Base-by-base conservation (phyloP, 345 rosid genomes). In the Acer campestre region DNA sequence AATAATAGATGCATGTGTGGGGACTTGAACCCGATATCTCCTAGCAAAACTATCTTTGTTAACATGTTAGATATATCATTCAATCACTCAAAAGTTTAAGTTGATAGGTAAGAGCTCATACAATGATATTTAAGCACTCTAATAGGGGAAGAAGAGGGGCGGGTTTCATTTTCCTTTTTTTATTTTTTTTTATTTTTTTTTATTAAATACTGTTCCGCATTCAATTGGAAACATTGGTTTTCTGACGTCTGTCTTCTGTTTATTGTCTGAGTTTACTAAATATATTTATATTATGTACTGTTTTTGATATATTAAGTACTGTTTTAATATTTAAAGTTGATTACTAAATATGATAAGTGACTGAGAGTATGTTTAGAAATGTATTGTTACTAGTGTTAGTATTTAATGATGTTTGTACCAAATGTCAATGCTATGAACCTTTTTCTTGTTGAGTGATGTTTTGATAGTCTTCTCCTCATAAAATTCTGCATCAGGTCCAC, bases 401-500 rank as follows among this genome's bases (percentile, higher is more conserved):
- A 10, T 35, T 11, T 35, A 38, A 20, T 38, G 51, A 38, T 18
- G 13, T 20, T 14, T 10, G 2, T 40, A 13, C 22, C 53, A 35
- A 40, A 7, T 7, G 38, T 61, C 22, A 73, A 9, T 70, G 20
- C 29, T 53, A 3, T 14, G 9, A 42, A 40, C 12, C 6, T 56
- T 58, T 65, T 11, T 73, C 6, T 64, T 23, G 38, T 64, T n/a
- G 44, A n/a, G 17, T 16, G 62, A 74, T 51, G 7, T 65, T 68
- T 38, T 65, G 13, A 59, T 22, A 20, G 22, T 61, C 70, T 13
- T 51, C 68, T 70, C 27, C 53, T 75, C 18, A 67, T 20, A 51
- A 44, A 51, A 63, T 75, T 75, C 73, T 77, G 46, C 70, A 73
- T 42, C 83, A 95, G 98, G 89, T 94, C 97, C 13, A 96, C 98